Base-by-base conservation (phyloP, 305 asterid species). In the Fraxinus baroniana region DNA sequence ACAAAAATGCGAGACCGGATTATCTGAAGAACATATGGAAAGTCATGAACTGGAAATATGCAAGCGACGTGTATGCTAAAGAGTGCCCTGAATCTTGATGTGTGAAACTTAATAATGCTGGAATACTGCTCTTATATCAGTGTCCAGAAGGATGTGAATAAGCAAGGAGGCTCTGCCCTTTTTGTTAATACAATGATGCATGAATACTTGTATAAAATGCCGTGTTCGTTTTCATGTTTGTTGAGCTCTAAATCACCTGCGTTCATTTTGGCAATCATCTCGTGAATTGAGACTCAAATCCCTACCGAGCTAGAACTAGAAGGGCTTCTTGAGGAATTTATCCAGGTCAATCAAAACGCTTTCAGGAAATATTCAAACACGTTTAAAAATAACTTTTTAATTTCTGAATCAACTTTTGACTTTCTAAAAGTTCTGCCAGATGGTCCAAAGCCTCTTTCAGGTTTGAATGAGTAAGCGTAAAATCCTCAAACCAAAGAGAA, bases 1-100 rank as follows among this genome's bases (percentile, higher is more conserved):
- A 86, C 84, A 88, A 87, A 75, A 87, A 87, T 77, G 89, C 26
- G 78, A 86, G n/a, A 82, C 81, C 84, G 28, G 89, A 88, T n/a
- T 86, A 84, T 57, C 84, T 88, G 81, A 82, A 77, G 86, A 84
- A 84, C 78, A 78, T 84, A 57, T 88, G 90, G 86, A 86, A 78
- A 18, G 89, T 88, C 35, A 64, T 88, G 84, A 86, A 84, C 83
- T 84, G 89, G 90, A 86, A 80, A 39, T 86, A 84, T 49, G 87
- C 88, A 10, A 66, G 68, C 52, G 83, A 81, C 20, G 85, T 84
- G 22, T 82, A 77, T 7, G 84, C 75, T 15, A 79, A 30, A 64
- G 86, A 82, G 55, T 68, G 78, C 78, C 62, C 60, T 12, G 46
- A 72, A 32, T 72, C 77, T 72, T 72, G 28, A 72, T n/a, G 76